phyloP scores from a whole-genome alignment of 2,329 filamentous ascomycete genomes.

The Penicillium olsonii region DNA sequence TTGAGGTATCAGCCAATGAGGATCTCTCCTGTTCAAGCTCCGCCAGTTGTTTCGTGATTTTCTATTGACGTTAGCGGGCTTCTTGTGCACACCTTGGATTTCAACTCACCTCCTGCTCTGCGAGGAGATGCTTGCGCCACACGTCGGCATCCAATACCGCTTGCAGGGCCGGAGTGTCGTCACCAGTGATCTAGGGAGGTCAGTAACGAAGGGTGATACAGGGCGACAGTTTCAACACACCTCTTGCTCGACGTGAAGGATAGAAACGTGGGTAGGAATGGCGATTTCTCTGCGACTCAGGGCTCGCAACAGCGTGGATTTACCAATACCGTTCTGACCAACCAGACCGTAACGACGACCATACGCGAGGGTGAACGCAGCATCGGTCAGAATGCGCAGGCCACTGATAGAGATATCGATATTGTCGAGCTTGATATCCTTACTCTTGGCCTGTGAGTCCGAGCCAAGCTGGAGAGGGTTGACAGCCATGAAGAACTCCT shows the following conservation, averaged over 20 bases:
- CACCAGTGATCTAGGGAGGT: slow-evolving; percentile 73
- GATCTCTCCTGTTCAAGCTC: slow-evolving; percentile 76
- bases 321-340: slow-evolving; percentile 98
- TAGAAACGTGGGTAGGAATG: slow-evolving; percentile 96
- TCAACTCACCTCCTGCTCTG: slow-evolving; percentile 73
- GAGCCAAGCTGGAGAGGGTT: slow-evolving; percentile 88
- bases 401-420: slow-evolving; percentile 93
- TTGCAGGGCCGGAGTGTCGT: slow-evolving; percentile 92
- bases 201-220: slow-evolving; percentile 1
- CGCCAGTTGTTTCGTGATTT: slow-evolving; percentile 75
- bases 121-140: slow-evolving; percentile 93
- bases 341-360: slow-evolving; percentile 95
- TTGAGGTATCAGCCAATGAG: slow-evolving; percentile 85
- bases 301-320: slow-evolving; percentile 90
- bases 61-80: slow-evolving; percentile 42
- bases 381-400: slow-evolving; percentile 85
- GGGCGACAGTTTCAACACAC: slow-evolving; percentile 49
- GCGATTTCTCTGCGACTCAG: slow-evolving; percentile 89
- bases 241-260: slow-evolving; percentile 98
- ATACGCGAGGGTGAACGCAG: slow-evolving; percentile 84
- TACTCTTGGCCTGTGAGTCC: slow-evolving; percentile 77
- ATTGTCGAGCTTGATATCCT: slow-evolving; percentile 97
- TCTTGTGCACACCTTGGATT: not conserved
- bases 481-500: slow-evolving; percentile 99
- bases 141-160: slow-evolving; percentile 97